Evolutionary conservation across 1,284 basidiomycete genomes (phyloP).

Genomic region (Phellinidium pouzarii): DNA sequence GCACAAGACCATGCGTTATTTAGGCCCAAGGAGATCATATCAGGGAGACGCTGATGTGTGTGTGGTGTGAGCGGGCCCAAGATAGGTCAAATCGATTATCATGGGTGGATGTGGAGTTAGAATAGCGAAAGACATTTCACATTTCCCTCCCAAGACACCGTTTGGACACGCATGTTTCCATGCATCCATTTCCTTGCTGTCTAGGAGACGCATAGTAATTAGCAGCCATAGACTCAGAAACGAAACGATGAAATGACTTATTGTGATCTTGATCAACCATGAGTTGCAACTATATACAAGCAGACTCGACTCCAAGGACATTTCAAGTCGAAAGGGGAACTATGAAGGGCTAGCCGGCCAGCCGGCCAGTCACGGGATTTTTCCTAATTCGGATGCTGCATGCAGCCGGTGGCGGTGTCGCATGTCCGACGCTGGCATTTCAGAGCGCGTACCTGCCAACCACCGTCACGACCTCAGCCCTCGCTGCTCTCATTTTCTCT

Average conservation of each 20-base stretch:
- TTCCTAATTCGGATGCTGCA: background rate
- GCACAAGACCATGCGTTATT: no score
- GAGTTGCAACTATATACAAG: no score
- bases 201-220: conserved; percentile 4
- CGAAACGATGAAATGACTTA: no score
- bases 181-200: conserved; percentile 4
- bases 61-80: no score
- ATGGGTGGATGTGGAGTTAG: no score
- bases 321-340: background rate
- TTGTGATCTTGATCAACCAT: no score
- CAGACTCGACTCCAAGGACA: background rate
- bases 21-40: no score
- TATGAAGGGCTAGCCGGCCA: background rate
- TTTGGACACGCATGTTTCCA: background rate
- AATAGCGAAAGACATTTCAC: no score
- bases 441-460: background rate
- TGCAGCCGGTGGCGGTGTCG: background rate
- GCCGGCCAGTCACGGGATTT: background rate
- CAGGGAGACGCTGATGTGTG: no score
- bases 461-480: background rate
- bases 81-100: no score
- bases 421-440: background rate
- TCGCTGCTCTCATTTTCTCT: background rate
- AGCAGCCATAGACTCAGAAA: no score
- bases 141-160: no score